phyloP scores from a whole-genome alignment of 2,329 filamentous ascomycete genomes.

The Xylaria sp. region DNA sequence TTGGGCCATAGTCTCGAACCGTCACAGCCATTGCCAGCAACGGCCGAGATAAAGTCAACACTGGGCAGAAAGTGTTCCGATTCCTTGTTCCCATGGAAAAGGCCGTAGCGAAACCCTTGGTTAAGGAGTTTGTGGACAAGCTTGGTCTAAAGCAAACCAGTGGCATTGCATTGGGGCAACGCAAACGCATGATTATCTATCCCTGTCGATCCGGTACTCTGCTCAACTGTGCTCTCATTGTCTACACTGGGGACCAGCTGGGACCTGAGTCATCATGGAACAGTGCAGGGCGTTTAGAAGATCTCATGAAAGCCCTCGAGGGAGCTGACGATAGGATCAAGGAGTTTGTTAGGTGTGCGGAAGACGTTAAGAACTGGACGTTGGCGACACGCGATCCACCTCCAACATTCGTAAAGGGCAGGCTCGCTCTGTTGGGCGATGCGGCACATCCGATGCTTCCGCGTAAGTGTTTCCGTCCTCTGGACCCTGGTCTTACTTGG shows the following conservation, averaged over 20 bases:
- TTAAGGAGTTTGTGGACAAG: constrained; percentile 6
- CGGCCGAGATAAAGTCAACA: constrained; percentile 18
- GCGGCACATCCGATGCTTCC: constrained; percentile 28
- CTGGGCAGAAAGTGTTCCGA: constrained; percentile 17
- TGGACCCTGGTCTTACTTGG: background rate
- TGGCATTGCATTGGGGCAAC: background rate
- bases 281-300: constrained; percentile 8
- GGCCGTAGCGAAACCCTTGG: background rate
- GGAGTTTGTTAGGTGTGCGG: constrained; percentile 12
- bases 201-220: constrained; percentile 22
- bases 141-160: constrained; percentile 1
- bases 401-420: constrained; percentile 20
- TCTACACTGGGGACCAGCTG: background rate
- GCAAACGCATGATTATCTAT: constrained; percentile 11
- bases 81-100: constrained; percentile 21
- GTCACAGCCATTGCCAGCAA: constrained; percentile 11
- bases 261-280: constrained; percentile 16
- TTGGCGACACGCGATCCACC: constrained; percentile 22
- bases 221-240: constrained; percentile 13
- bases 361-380: constrained; percentile 25
- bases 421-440: constrained; percentile 23
- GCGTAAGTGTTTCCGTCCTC: constrained; percentile 6
- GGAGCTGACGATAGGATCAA: background rate
- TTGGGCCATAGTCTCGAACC: background rate
- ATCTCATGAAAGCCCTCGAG: background rate